Evolutionary conservation across 2,329 filamentous ascomycete species (phyloP), one percentile per base, ranked within the genome.

Genomic region (Aspergillus ustus): DNA sequence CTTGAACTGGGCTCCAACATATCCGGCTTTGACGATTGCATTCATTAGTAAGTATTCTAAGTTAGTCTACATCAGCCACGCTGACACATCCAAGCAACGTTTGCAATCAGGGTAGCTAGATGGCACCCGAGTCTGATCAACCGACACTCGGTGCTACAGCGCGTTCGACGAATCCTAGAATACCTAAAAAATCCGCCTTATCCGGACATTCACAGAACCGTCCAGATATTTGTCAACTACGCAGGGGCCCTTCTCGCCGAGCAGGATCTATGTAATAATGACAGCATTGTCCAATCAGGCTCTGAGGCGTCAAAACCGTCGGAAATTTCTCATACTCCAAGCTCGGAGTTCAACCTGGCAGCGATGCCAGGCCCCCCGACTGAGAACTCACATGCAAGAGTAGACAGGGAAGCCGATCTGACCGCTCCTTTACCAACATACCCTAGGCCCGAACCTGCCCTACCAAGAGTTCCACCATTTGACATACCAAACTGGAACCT

Each of bases 151-250:
- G 63, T 75, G 8, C 63, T 75, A 15, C 71, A 74, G 49, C 52
- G 73, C 59, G 73, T 69, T 9, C 70, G 75, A 43, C 68, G 65
- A 46, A 74, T 76, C 28, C 71, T 72, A 48, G 73, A 75, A 46
- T 74, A 75, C 53, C 62, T 76, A 19, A 75, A 74, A 51, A 72
- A 73, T 37, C 73, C 74, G 17, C 74, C 74, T 0, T 76, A 76
- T 52, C 74, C 74, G n/a, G 74, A 76, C 31, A 75, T 76, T n/a
- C 74, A 76, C 59, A 70, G 74, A 29, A 75, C 74, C 4, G 73
- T 76, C 28, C 75, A 73, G 28, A 73, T 76, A 54, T 76, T 76
- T 50, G 72, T 74, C 45, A 75, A 74, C 58, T 76, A 76, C 43
- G 73, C 71, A 37, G 68, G 73, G 19, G 73, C 73, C 8, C 63